Evolutionary conservation across 805 yeast genomes (phyloP).

Genomic region (Spathaspora girioi): DNA sequence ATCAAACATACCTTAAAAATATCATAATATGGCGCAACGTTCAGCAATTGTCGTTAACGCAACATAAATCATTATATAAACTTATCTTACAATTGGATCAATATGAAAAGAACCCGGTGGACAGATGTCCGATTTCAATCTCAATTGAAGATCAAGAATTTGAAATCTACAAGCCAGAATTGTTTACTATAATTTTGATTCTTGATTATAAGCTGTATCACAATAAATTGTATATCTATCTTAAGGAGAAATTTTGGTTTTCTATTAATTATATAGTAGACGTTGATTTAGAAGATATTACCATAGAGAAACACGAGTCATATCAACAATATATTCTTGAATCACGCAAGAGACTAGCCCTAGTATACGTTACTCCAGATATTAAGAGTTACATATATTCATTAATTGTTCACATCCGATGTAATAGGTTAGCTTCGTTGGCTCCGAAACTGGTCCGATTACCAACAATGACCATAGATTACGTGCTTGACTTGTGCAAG

Average conservation of each 20-base stretch:
- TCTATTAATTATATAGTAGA: slow-evolving; percentile 12
- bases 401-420: slow-evolving; percentile 31
- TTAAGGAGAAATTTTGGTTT: slow-evolving; percentile 26
- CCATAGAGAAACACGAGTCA: neutral
- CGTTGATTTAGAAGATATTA: neutral
- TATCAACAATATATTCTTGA: slow-evolving; percentile 4
- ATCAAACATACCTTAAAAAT: slow-evolving; percentile 6
- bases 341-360: slow-evolving; percentile 6
- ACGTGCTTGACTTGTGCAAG: slow-evolving; percentile 23
- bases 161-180: slow-evolving; percentile 12
- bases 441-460: slow-evolving; percentile 33
- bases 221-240: slow-evolving; percentile 13
- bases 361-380: slow-evolving; percentile 31
- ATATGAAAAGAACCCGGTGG: slow-evolving; percentile 16
- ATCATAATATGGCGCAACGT: slow-evolving; percentile 17
- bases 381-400: slow-evolving; percentile 35
- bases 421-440: slow-evolving; percentile 37
- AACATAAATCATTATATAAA: slow-evolving; percentile 15
- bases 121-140: slow-evolving; percentile 1
- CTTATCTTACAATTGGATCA: slow-evolving; percentile 17
- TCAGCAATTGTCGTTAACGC: slow-evolving; percentile 7
- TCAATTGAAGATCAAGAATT: slow-evolving; percentile 3
- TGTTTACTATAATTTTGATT: slow-evolving; percentile 15
- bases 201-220: slow-evolving; percentile 7
- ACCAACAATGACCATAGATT: slow-evolving; percentile 28